Evolutionary conservation across 768 basidiomycete genomes (phyloP), one percentile per base, ranked within the genome.

Genomic region (Gelatoporia subvermispora): DNA sequence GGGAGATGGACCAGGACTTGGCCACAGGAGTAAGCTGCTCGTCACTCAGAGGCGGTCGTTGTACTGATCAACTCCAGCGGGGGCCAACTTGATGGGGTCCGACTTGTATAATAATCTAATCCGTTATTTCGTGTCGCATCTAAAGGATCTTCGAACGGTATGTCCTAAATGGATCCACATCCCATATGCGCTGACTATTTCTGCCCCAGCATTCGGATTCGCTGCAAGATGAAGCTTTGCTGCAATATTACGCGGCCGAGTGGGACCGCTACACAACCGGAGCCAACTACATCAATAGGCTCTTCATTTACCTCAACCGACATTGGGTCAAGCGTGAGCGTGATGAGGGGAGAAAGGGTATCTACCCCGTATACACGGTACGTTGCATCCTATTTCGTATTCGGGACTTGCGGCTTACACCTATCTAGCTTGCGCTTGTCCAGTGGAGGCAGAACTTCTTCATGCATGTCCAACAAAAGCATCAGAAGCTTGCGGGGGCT

Each of bases 271-370:
- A 97, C 71, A 99, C 96, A 0, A 95, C 85, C 2, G 95, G 95
- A 41, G 94, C 95, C 1, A 93, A 90, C 63, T 98, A 96, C 65
- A 92, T 97, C 69, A 95, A 98, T 65, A 87, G 95, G 48, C 71
- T 99, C 31, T 98, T 98, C 73, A 94, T 92, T 2, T 98, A 98
- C 71, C 78, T 99, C 49, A 98, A 99, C 69, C 90, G 95, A 44
- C 93, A 98, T 69, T 99, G 96, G 96, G 95, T 99, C 38, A 95
- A 94, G 72, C 79, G 95, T 45, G 96, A 99, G 65, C 82, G 94
- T 61, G 95, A 98, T 59, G 95, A 98, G 66, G 96, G 96, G 15
- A 76, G 94, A 59, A 94, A 91, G 68, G 87, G 85, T 37, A 88
- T 98, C 18, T 98, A 97, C 70, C 84, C 84, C 1, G 91, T 99